Conservation (phyloP, 805 yeast genomes). For the Candida saitoana region DNA sequence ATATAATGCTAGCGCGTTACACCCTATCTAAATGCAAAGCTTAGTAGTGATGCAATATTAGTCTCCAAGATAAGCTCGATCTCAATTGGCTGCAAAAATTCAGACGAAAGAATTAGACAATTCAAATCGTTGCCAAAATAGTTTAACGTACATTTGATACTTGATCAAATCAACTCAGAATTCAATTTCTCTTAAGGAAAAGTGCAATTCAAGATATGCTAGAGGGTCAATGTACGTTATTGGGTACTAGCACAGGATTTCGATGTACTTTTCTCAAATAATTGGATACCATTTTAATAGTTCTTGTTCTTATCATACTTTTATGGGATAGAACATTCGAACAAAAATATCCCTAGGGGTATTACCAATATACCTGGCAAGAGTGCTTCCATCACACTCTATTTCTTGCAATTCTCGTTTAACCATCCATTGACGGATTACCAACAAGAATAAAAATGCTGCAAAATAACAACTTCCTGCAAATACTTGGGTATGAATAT, state of each 20-base stretch:
- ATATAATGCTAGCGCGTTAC: no score
- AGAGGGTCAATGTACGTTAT: no score
- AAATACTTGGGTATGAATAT: slow-evolving; percentile 56
- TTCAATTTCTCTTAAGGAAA: no score
- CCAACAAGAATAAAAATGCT: slow-evolving; percentile 39
- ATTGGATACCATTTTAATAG: neutral
- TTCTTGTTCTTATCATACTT: neutral
- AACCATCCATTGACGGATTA: slow-evolving; percentile 52
- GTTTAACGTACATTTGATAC: no score
- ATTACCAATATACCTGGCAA: slow-evolving; percentile 1
- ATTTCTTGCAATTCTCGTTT: slow-evolving; percentile 28
- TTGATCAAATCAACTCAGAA: no score
- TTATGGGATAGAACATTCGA: slow-evolving; percentile 5
- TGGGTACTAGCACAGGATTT: neutral
- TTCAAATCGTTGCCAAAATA: no score
- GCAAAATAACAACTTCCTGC: slow-evolving; percentile 49
- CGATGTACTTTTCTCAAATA: neutral
- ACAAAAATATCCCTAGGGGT: neutral
- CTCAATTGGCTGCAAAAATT: no score
- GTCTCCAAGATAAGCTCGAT: no score
- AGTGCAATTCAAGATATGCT: no score
- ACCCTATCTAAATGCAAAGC: no score
- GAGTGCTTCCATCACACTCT: neutral
- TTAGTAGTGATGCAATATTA: no score
- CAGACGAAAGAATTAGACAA: no score